A percentile compares a stretch with the other conserved stretches of the same genome.
Conservation (phyloP, 441 rosid species). For the Populus hybrid region DNA sequence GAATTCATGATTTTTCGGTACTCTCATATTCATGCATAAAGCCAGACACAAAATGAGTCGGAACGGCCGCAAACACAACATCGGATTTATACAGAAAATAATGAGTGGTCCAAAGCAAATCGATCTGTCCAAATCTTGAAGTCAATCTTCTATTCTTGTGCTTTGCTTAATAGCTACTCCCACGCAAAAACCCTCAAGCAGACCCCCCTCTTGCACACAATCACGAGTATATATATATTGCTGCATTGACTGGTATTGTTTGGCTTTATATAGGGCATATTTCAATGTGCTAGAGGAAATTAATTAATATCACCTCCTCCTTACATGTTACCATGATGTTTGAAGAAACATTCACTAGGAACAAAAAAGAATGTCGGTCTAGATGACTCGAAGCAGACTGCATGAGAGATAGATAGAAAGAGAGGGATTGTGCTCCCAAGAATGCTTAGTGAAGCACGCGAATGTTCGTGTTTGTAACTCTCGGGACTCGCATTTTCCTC, state of each 20-base stretch:
- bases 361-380: conserved; percentile 55
- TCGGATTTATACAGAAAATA: conserved; percentile 3
- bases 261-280: conserved; percentile 25
- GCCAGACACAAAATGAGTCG: neutral
- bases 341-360: conserved; percentile 34
- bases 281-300: conserved; percentile 23
- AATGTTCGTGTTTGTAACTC: conserved; percentile 19
- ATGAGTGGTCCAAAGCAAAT: neutral
- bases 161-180: neutral
- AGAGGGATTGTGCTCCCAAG: conserved; percentile 25
- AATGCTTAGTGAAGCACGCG: conserved; percentile 32
- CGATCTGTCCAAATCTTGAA: conserved; percentile 16
- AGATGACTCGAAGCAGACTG: conserved; percentile 12
- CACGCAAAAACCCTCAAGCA: neutral
- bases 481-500: conserved; percentile 5
- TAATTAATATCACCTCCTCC: neutral
- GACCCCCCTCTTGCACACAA: neutral
- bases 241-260: conserved; percentile 6
- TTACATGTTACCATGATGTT: conserved; percentile 13
- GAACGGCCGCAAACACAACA: conserved; percentile 19
- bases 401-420: neutral
- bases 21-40: neutral
- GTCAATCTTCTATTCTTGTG: conserved; percentile 20
- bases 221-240: neutral
- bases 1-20: neutral